Percentiles rank a stretch among this genome's conserved stretches.
These are phyloP conservation scores for Leucosporidium yakuticum DNA, from an alignment of 768 basidiomycete species.

Conservation along the genomic window DNA sequence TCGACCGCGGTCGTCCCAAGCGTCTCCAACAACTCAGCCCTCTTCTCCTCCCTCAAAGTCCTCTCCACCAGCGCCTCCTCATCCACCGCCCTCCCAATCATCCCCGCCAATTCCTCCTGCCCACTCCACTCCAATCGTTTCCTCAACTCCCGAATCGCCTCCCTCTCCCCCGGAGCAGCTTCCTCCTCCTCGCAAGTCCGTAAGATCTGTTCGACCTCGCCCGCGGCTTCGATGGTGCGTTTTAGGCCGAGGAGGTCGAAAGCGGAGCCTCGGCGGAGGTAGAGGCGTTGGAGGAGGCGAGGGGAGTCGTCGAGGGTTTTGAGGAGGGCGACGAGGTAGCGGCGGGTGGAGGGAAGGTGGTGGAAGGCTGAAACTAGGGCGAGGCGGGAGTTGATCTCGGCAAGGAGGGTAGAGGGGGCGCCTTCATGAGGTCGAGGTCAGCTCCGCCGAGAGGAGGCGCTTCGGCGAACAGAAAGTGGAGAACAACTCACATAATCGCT, in stretches of 20 bases:
- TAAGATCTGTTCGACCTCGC: slow-evolving; percentile 46
- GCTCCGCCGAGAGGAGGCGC: background rate
- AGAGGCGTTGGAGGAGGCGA: slow-evolving; percentile 70
- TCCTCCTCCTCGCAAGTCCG: slow-evolving; percentile 47
- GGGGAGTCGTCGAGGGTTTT: slow-evolving; percentile 61
- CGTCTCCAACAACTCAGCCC: slow-evolving; percentile 8
- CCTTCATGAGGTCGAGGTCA: background rate
- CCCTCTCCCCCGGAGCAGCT: background rate
- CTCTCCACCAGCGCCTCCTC: slow-evolving; percentile 47
- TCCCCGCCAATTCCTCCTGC: slow-evolving; percentile 53
- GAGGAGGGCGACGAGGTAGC: slow-evolving; percentile 57
- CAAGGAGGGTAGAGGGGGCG: slow-evolving; percentile 3
- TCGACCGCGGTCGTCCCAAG: slow-evolving; percentile 18
- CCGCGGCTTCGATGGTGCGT: slow-evolving; percentile 53
- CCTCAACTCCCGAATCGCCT: slow-evolving; percentile 50
- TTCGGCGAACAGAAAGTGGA: background rate
- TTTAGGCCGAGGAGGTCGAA: slow-evolving; percentile 61
- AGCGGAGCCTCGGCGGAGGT: slow-evolving; percentile 56
- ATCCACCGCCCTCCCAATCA: slow-evolving; percentile 48
- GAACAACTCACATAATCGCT: slow-evolving; percentile 61
- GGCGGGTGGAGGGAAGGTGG: slow-evolving; percentile 49
- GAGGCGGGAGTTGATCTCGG: slow-evolving; percentile 52
- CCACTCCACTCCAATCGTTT: slow-evolving; percentile 48
- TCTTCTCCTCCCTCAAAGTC: slow-evolving; percentile 36
- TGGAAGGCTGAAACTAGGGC: slow-evolving; percentile 66